These are phyloP conservation scores for Aspergillus cejpii DNA, from an alignment of 2,329 filamentous ascomycete genomes.

Conservation along the genomic window DNA sequence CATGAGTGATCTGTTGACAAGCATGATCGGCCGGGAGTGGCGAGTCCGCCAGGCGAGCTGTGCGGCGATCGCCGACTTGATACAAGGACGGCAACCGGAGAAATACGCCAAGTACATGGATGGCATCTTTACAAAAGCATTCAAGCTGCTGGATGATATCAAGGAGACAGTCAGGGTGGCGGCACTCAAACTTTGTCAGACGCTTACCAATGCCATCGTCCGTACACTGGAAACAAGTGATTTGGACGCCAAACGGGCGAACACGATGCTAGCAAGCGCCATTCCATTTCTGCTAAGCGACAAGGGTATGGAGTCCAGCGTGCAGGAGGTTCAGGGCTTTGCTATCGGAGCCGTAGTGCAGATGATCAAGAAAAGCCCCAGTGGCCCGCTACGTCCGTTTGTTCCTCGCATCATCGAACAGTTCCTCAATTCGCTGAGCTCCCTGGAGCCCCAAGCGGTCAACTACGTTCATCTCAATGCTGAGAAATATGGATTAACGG, in stretches of 20 bases:
- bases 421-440: slow-evolving; percentile 74
- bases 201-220: slow-evolving; percentile 76
- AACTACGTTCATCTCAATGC: slow-evolving; percentile 92
- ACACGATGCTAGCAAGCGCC: slow-evolving; percentile 75
- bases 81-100: slow-evolving; percentile 68
- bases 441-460: slow-evolving; percentile 78
- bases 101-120: slow-evolving; percentile 79
- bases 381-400: slow-evolving; percentile 70
- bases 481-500: slow-evolving; percentile 72
- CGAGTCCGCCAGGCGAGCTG: slow-evolving; percentile 87
- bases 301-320: slow-evolving; percentile 80
- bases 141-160: slow-evolving; percentile 93
- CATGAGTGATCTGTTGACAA: slow-evolving; percentile 76
- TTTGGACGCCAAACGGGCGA: slow-evolving; percentile 56
- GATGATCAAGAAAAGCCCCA: slow-evolving; percentile 77
- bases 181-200: slow-evolving; percentile 74
- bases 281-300: slow-evolving; percentile 85
- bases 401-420: slow-evolving; percentile 75
- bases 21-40: slow-evolving; percentile 81
- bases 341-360: slow-evolving; percentile 76
- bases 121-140: slow-evolving; percentile 75
- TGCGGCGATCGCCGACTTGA: slow-evolving; percentile 76
- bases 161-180: slow-evolving; percentile 81
- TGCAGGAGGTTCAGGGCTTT: slow-evolving; percentile 79
- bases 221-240: slow-evolving; percentile 76